Evolutionary conservation across 2,329 filamentous ascomycete genomes (phyloP).

Genomic region (Hypoxylon sp.): DNA sequence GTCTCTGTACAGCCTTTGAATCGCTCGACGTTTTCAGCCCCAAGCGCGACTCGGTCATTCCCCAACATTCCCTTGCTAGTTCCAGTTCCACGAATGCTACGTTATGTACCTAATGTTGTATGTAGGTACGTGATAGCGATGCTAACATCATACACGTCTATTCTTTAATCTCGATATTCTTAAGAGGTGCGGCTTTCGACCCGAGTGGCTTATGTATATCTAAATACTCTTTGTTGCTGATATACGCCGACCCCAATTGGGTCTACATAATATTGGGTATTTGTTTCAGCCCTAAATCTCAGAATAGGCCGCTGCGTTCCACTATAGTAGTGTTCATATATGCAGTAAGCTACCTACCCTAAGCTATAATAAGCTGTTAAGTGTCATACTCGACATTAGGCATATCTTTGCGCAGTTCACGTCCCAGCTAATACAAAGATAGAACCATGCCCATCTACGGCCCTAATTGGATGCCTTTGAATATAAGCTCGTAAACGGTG

Average conservation of each 20-base stretch:
- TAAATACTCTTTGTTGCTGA: constrained; percentile 3
- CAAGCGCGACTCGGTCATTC: constrained; percentile 17
- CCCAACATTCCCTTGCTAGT: constrained; percentile 14
- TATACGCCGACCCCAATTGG: constrained; percentile 2
- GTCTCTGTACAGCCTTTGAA: constrained; percentile 11
- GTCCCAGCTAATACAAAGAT: constrained; percentile 16
- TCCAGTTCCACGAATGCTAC: constrained; percentile 12
- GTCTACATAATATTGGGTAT: neutral
- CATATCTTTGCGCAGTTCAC: constrained; percentile 10
- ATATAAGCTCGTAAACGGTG: constrained; percentile 3
- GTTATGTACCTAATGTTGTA: constrained; percentile 5
- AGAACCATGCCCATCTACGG: neutral
- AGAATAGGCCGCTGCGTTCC: constrained; percentile 7
- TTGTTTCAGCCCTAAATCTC: constrained; percentile 33
- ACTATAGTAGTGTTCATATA: constrained; percentile 2
- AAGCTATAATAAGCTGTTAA: constrained; percentile 17
- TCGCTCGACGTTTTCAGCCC: constrained; percentile 30
- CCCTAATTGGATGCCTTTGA: constrained; percentile 21
- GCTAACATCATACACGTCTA: constrained; percentile 1
- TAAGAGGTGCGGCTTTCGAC: constrained; percentile 3
- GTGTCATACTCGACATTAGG: constrained; percentile 9
- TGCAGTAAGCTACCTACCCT: neutral
- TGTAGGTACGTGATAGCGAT: neutral
- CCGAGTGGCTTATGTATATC: constrained; percentile 10
- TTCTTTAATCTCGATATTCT: constrained; percentile 25